A percentile compares a stretch with the other conserved stretches of the same genome.
These are phyloP conservation scores for Chrysochromulina tobinii DNA, from an alignment of 78 protist species.

Conservation along the genomic window DNA sequence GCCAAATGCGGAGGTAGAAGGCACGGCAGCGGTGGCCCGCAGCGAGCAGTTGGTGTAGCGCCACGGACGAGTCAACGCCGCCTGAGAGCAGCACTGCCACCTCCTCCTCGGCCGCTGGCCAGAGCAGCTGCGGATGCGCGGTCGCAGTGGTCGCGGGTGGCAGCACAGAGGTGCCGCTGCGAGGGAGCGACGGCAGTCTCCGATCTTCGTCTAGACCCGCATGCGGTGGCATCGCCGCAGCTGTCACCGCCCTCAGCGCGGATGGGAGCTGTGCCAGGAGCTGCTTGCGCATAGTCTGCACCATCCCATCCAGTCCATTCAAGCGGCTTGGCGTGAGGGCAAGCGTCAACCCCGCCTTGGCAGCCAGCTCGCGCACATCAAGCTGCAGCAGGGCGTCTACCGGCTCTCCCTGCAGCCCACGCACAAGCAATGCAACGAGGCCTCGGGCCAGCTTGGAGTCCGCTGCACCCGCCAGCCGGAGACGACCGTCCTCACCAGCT, in stretches of 20 bases:
- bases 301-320: neutral
- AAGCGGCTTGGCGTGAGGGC: neutral
- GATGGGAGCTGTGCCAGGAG: neutral
- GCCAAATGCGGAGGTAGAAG: slow-evolving; percentile 40
- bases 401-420: slow-evolving; percentile 3
- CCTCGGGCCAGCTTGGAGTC: slow-evolving; percentile 32
- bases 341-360: neutral
- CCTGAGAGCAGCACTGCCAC: slow-evolving; percentile 39
- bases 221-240: neutral
- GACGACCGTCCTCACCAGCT: neutral
- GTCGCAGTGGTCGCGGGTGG: no score
- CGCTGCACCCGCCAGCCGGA: neutral
- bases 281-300: neutral
- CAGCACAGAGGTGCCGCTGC: no score
- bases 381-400: neutral
- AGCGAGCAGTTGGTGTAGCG: neutral
- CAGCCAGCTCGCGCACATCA: neutral
- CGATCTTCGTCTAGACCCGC: neutral
- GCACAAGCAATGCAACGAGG: slow-evolving; percentile 18
- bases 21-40: neutral
- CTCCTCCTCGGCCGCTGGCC: neutral
- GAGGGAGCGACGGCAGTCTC: neutral
- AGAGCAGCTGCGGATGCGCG: neutral
- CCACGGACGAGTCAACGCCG: slow-evolving; percentile 43
- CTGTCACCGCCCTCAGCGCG: neutral